Conservation (phyloP, 78 protist genomes). For the Cavenderia fasciculata region DNA sequence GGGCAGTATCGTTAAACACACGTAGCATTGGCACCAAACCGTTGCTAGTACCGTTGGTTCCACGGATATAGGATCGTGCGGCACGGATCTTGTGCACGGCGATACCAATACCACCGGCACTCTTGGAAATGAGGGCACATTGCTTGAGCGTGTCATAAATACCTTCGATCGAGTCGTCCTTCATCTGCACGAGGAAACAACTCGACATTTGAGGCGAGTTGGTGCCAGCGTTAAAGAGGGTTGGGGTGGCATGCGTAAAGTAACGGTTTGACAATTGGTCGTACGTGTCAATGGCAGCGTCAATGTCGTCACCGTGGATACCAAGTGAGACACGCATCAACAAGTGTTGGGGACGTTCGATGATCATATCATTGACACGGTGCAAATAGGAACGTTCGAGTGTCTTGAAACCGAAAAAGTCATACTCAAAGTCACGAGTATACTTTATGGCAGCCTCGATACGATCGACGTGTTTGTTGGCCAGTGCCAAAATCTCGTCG, state of each 20-base stretch:
- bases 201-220: conserved; percentile 96
- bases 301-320: conserved; percentile 91
- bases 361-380: conserved; percentile 77
- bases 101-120: conserved; percentile 99
- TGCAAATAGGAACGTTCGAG: conserved; percentile 93
- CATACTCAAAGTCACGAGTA: conserved; percentile 94
- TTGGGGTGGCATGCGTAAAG: conserved; percentile 99
- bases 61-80: conserved; percentile 91
- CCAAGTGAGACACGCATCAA: conserved; percentile 98
- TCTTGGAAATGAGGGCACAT: conserved; percentile 94
- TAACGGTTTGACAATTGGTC: conserved; percentile 74
- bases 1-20: conserved; percentile 97
- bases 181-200: conserved; percentile 97
- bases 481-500: conserved; percentile 81
- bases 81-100: conserved; percentile 94
- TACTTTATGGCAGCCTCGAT: conserved; percentile 88
- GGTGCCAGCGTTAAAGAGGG: conserved; percentile 98
- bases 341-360: conserved; percentile 99
- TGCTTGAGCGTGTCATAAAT: conserved; percentile 97
- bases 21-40: conserved; percentile 99
- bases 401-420: conserved; percentile 97
- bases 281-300: conserved; percentile 93
- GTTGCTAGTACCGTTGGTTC: conserved; percentile 94
- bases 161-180: conserved; percentile 96
- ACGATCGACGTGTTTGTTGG: conserved; percentile 74